phyloP scores from a whole-genome alignment of 2,329 filamentous ascomycete species.

The Aspergillus costaricaensis region DNA sequence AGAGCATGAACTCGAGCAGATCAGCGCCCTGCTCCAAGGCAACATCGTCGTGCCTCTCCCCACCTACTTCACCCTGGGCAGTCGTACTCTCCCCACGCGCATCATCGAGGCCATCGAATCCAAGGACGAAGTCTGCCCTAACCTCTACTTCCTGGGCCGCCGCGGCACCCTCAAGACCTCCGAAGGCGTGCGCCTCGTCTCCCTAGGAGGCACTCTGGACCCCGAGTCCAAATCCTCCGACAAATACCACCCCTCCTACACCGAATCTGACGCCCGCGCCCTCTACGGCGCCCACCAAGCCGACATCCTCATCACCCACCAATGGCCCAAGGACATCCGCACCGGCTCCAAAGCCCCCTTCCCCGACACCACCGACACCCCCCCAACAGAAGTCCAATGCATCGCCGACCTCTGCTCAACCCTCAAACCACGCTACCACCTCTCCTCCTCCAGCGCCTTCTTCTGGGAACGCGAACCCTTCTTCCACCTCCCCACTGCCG shows the following conservation, averaged over 20 bases:
- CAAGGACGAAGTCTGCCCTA: constrained; percentile 77
- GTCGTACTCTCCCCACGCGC: constrained; percentile 66
- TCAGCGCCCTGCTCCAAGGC: constrained; percentile 70
- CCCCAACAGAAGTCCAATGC: constrained; percentile 61
- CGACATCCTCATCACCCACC: constrained; percentile 82
- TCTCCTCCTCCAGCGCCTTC: constrained; percentile 68
- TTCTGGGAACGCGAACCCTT: constrained; percentile 95
- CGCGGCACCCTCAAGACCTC: constrained; percentile 84
- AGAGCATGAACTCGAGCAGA: constrained; percentile 57
- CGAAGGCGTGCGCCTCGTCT: constrained; percentile 84
- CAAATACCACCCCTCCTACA: constrained; percentile 76
- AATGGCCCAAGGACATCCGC: constrained; percentile 79
- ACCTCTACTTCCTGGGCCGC: constrained; percentile 86
- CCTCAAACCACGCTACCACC: constrained; percentile 89
- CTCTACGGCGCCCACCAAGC: constrained; percentile 74
- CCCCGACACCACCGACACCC: constrained; percentile 52
- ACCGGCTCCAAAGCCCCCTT: constrained; percentile 66
- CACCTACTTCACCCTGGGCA: constrained; percentile 87
- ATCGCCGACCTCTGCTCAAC: constrained; percentile 76
- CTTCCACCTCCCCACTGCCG: constrained; percentile 63
- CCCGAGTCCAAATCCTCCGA: constrained; percentile 51
- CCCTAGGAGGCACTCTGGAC: constrained; percentile 72
- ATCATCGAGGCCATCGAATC: constrained; percentile 74
- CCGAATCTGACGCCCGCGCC: constrained; percentile 71
- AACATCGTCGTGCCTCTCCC: constrained; percentile 73